Conservation (phyloP, 305 asterid genomes). For the Fraxinus baroniana region DNA sequence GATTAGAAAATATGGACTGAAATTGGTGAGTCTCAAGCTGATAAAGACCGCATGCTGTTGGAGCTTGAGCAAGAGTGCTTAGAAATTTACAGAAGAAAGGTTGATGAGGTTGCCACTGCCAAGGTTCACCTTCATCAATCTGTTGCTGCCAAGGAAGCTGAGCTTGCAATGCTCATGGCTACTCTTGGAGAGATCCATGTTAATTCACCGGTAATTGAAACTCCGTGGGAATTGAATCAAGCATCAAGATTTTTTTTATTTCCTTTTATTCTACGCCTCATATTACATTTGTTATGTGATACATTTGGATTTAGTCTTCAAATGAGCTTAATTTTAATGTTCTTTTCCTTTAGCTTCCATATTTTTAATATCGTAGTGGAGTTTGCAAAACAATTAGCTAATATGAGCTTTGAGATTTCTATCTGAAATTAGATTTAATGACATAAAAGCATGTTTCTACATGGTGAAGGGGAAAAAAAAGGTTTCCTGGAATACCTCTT, state of each 20-base stretch:
- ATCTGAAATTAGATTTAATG: not conserved
- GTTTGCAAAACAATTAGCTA: not conserved
- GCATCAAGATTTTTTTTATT: not conserved
- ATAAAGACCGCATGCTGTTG: conserved; percentile 66
- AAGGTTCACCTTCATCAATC: conserved; percentile 80
- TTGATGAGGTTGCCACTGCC: conserved; percentile 76
- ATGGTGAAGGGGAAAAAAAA: not conserved
- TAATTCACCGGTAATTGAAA: conserved; percentile 54
- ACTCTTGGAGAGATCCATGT: conserved; percentile 67
- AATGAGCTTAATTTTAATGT: not conserved
- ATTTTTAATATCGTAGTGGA: not conserved
- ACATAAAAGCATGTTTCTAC: not conserved
- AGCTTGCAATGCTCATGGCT: conserved; percentile 80
- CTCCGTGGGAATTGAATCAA: conserved; percentile 1
- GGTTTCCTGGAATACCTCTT: not conserved
- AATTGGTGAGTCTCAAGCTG: conserved; percentile 84
- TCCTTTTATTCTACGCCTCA: not conserved
- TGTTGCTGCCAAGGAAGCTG: conserved; percentile 90
- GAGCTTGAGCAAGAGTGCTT: conserved; percentile 86
- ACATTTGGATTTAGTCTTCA: not conserved
- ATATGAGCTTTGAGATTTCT: not conserved
- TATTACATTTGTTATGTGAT: conserved; percentile 4
- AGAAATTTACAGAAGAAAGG: conserved; percentile 74
- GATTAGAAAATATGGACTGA: conserved; percentile 86
- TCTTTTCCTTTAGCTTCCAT: not conserved